Evolutionary conservation across 306 rosid species (phyloP), one percentile per base, ranked within the genome.

Genomic region (Carpinus viminea): DNA sequence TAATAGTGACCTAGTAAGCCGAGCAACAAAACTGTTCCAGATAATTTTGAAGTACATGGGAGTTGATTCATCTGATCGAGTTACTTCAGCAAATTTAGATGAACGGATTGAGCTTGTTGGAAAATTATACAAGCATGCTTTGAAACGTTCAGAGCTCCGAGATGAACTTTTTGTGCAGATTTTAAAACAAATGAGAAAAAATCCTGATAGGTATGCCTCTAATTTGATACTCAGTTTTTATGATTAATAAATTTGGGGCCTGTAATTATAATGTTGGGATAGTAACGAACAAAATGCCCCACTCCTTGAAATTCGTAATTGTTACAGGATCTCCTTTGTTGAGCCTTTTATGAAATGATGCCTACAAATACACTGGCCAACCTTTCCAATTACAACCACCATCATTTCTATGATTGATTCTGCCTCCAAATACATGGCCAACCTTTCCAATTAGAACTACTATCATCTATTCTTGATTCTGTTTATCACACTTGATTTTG

Each of bases 141-240:
- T 96, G 87, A 96, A 96, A 83, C 93, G 93, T 72, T 75, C 93
- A 36, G 98, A 91, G 85, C 99, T 96, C 52, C 89, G 98, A 64
- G 99, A 96, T 68, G 99, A 96, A 81, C 92, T 96, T 83, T 91
- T 96, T 79, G 87, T 90, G 83, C 98, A 96, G 85, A 80, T 93
- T 79, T 93, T 98, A 62, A 96, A 96, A 82, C 99, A 96, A 82
- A 93, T 97, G 54, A 88, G 99, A 83, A 96, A 88, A 75, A 89
- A 87, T 85, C 99, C 98, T 10, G 99, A 91, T 65, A 89, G 89
- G 99, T 91, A 70, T 84, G 86, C 73, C 51, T 45, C 76, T 66
- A 6, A 3, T 74, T 28, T 28, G 18, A 43, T 34, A 16, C 48
- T 60, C 55, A 8, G 52, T 31, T 75, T 62, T 28, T 21, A 31